Conservation (phyloP, 805 yeast genomes). For the Ascoidea rubescens region DNA sequence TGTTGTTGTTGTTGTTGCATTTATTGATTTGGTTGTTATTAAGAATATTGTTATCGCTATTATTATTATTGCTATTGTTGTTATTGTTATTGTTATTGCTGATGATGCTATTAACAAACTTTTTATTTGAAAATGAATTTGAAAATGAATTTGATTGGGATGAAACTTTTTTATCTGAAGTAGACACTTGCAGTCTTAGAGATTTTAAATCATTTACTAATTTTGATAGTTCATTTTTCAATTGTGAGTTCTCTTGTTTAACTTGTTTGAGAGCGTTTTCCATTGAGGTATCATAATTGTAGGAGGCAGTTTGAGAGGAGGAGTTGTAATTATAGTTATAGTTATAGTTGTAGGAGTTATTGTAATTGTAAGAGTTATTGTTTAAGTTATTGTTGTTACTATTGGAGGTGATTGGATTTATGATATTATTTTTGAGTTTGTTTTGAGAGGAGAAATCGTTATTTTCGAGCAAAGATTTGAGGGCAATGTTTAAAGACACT, state of each 20-base stretch:
- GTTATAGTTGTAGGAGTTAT: background rate
- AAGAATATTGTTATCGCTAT: background rate
- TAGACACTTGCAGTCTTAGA: slow-evolving; percentile 14
- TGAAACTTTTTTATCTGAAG: background rate
- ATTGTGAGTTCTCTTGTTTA: slow-evolving; percentile 29
- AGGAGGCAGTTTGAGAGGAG: background rate
- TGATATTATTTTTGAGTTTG: background rate
- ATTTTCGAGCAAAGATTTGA: background rate
- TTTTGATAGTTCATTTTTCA: slow-evolving; percentile 29
- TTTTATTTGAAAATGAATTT: background rate
- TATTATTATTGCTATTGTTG: background rate
- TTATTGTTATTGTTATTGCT: background rate
- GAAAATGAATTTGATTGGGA: background rate
- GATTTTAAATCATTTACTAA: slow-evolving; percentile 29
- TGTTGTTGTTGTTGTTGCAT: background rate
- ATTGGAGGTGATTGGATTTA: background rate
- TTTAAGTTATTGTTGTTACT: background rate
- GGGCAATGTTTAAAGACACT: background rate
- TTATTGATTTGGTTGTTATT: background rate
- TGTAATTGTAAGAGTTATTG: background rate
- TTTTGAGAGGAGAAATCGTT: background rate
- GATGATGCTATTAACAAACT: background rate
- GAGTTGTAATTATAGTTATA: background rate
- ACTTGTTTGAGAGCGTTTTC: slow-evolving; percentile 27
- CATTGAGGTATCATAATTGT: slow-evolving; percentile 17